Conservation (phyloP, 768 basidiomycete species). For the Tylopilus sp. region DNA sequence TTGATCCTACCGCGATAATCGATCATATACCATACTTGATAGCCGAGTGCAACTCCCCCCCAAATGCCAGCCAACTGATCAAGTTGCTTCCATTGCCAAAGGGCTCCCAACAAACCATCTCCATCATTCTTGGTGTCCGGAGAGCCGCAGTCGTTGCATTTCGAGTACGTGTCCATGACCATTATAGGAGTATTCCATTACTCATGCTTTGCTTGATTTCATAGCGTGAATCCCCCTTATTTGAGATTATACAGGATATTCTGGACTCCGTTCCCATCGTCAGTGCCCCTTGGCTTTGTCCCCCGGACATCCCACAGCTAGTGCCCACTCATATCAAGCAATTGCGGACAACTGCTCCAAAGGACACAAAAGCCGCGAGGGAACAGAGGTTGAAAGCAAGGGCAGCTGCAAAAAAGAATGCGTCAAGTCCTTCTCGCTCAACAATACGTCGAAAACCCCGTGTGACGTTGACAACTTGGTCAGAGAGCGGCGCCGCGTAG, state of each 20-base stretch:
- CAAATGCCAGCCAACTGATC: constrained; percentile 32
- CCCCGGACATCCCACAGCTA: constrained; percentile 28
- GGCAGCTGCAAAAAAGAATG: constrained; percentile 40
- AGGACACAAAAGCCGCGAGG: constrained; percentile 73
- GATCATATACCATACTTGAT: constrained; percentile 76
- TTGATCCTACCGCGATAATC: constrained; percentile 68
- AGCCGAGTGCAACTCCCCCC: constrained; percentile 65
- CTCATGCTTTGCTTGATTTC: constrained; percentile 2
- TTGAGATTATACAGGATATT: constrained; percentile 34
- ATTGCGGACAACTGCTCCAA: constrained; percentile 70
- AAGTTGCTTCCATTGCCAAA: constrained; percentile 64
- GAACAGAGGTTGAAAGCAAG: constrained; percentile 50
- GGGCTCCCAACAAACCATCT: constrained; percentile 60
- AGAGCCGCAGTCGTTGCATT: constrained; percentile 65
- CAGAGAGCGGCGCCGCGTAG: constrained; percentile 4
- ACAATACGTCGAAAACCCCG: constrained; percentile 17
- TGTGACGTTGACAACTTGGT: constrained; percentile 16
- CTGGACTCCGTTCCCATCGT: constrained; percentile 52
- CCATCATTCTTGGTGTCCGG: constrained; percentile 60
- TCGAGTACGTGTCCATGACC: constrained; percentile 46
- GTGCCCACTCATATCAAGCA: constrained; percentile 82
- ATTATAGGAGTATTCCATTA: neutral
- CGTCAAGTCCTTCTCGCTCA: constrained; percentile 5
- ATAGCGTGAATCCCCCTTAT: constrained; percentile 42
- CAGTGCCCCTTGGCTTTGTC: constrained; percentile 62